These are phyloP conservation scores for Neopestalotiopsis rosae DNA, from an alignment of 2,329 filamentous ascomycete genomes.

Conservation along the genomic window DNA sequence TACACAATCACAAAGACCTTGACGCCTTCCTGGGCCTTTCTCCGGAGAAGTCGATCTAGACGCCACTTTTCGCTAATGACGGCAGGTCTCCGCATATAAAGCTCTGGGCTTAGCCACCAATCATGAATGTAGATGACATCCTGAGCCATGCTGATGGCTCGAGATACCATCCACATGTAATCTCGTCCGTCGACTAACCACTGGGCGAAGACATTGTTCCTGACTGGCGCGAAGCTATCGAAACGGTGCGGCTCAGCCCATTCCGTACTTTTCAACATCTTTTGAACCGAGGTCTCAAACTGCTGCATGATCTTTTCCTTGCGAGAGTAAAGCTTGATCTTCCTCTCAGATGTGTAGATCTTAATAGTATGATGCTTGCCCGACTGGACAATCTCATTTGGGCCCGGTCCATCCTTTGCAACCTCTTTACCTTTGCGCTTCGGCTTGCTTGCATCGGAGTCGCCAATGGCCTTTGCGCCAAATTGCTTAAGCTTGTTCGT, in stretches of 20 bases:
- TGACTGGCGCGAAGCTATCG: slow-evolving; percentile 90
- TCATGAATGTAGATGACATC: slow-evolving; percentile 99
- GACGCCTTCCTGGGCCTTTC: slow-evolving; percentile 91
- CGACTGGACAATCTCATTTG: slow-evolving; percentile 23
- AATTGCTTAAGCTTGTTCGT: slow-evolving; percentile 60
- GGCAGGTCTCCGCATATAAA: slow-evolving; percentile 92
- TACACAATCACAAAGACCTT: slow-evolving; percentile 99
- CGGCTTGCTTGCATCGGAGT: slow-evolving; percentile 54
- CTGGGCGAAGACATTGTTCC: slow-evolving; percentile 85
- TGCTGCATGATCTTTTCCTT: slow-evolving; percentile 89
- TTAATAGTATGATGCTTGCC: slow-evolving; percentile 82
- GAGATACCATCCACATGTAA: slow-evolving; percentile 99
- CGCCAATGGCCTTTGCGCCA: slow-evolving; percentile 61
- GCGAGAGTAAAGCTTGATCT: slow-evolving; percentile 86
- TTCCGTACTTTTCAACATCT: slow-evolving; percentile 81
- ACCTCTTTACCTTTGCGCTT: slow-evolving; percentile 34
- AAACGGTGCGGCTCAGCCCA: slow-evolving; percentile 89
- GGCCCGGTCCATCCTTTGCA: slow-evolving; percentile 39
- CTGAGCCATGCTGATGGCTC: slow-evolving; percentile 94
- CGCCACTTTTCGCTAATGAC: slow-evolving; percentile 99
- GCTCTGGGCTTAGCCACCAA: slow-evolving; percentile 97
- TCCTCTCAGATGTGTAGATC: slow-evolving; percentile 89
- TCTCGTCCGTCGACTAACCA: slow-evolving; percentile 97
- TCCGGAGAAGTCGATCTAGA: slow-evolving; percentile 88
- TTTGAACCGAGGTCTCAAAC: slow-evolving; percentile 89